Conservation (phyloP, 2,329 filamentous ascomycete genomes). For the Allantophomopsis lycopodina region DNA sequence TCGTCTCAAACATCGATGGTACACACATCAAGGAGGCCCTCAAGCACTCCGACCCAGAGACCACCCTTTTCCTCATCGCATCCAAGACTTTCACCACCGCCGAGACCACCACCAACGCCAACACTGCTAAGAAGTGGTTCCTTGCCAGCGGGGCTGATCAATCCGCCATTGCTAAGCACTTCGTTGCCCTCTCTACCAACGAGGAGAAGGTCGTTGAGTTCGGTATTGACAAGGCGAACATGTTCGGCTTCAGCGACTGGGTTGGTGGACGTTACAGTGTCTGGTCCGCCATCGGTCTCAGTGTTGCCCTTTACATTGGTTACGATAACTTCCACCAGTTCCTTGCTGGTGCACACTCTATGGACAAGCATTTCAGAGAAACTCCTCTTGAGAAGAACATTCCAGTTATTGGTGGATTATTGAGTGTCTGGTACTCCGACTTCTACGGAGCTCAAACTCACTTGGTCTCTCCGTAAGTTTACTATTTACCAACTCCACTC, state of each 20-base stretch:
- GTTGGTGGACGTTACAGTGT: conserved; percentile 97
- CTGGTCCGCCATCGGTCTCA: conserved; percentile 96
- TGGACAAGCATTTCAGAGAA: conserved; percentile 96
- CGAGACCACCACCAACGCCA: conserved; percentile 94
- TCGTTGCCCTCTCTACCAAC: conserved; percentile 95
- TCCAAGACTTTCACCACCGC: conserved; percentile 99
- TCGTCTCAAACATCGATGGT: conserved; percentile 98
- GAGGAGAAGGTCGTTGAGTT: conserved; percentile 94
- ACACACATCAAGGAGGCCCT: conserved; percentile 95
- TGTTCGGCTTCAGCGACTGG: conserved; percentile 99
- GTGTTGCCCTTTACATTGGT: conserved; percentile 87
- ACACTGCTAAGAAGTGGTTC: conserved; percentile 96
- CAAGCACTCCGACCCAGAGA: conserved; percentile 80
- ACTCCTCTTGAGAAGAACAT: conserved; percentile 92
- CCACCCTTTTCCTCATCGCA: conserved; percentile 94
- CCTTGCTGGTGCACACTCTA: conserved; percentile 83
- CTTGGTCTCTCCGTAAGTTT: conserved; percentile 76
- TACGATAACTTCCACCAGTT: conserved; percentile 98
- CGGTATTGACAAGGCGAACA: conserved; percentile 96
- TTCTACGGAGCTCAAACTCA: conserved; percentile 98
- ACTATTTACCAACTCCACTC: not conserved
- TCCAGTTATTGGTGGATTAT: conserved; percentile 75
- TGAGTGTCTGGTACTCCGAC: conserved; percentile 98
- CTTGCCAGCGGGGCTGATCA: conserved; percentile 63
- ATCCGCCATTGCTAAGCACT: conserved; percentile 94